Percentiles rank a stretch among this genome's conserved stretches.
Conservation (phyloP, 2,329 filamentous ascomycete genomes). For the Plenodomus lindquistii region DNA sequence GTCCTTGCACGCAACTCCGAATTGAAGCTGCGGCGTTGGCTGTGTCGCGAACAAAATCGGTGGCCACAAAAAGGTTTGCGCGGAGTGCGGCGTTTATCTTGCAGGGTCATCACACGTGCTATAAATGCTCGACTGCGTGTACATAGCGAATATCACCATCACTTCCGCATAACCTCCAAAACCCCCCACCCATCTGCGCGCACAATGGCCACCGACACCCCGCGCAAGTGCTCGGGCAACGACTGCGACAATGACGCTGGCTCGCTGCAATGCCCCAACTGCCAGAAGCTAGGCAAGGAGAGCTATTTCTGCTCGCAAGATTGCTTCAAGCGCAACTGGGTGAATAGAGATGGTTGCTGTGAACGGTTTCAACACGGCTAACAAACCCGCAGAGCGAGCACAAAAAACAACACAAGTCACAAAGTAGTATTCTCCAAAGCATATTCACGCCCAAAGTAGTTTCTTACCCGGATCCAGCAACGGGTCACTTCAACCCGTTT, state of each 20-base stretch:
- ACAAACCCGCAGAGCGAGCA: slow-evolving; percentile 67
- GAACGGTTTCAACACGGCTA: slow-evolving; percentile 22
- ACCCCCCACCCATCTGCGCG: slow-evolving; percentile 1
- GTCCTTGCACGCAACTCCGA: not conserved
- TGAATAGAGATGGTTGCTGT: slow-evolving; percentile 60
- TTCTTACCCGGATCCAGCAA: slow-evolving; percentile 90
- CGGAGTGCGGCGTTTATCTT: slow-evolving; percentile 17
- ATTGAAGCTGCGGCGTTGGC: slow-evolving; percentile 14
- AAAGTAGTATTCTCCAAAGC: slow-evolving; percentile 73
- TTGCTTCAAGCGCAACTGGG: slow-evolving; percentile 99
- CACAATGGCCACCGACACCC: slow-evolving; percentile 45
- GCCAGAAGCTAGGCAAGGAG: slow-evolving; percentile 85
- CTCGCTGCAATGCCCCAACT: slow-evolving; percentile 89
- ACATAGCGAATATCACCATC: not conserved
- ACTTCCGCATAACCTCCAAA: not conserved
- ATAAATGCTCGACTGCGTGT: slow-evolving; percentile 1
- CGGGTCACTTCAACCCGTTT: slow-evolving; percentile 89
- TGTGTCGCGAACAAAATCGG: slow-evolving; percentile 1
- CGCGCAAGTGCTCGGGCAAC: slow-evolving; percentile 75
- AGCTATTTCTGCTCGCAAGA: slow-evolving; percentile 98
- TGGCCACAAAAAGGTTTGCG: slow-evolving; percentile 17
- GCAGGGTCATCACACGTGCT: not conserved
- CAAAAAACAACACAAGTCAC: slow-evolving; percentile 82
- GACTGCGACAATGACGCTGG: slow-evolving; percentile 89
- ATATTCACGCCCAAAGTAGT: slow-evolving; percentile 78